Conservation (phyloP, 805 yeast genomes). For the Schwanniomyces pseudopolymorphus region DNA sequence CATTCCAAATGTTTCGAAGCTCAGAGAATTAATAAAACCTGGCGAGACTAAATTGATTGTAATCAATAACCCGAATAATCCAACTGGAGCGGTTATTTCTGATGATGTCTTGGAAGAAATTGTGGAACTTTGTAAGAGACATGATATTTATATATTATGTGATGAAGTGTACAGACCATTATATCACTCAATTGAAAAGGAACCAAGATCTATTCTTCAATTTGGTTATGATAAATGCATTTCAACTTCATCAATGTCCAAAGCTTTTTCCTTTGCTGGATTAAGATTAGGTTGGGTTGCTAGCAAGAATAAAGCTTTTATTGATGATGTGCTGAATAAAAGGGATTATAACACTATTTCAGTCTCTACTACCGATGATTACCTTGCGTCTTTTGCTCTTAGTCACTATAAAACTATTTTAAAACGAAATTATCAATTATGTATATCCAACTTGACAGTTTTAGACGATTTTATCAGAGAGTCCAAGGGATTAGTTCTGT, state of each 20-base stretch:
- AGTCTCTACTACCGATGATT: slow-evolving; percentile 47
- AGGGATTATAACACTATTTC: slow-evolving; percentile 55
- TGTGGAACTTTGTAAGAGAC: slow-evolving; percentile 34
- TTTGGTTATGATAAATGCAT: slow-evolving; percentile 43
- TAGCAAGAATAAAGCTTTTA: slow-evolving; percentile 27
- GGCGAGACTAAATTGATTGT: slow-evolving; percentile 42
- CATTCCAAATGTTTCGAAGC: slow-evolving; percentile 33
- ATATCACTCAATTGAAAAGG: slow-evolving; percentile 38
- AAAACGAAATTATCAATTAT: slow-evolving; percentile 38
- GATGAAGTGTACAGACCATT: slow-evolving; percentile 59
- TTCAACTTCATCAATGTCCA: slow-evolving; percentile 52
- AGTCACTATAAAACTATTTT: slow-evolving; percentile 32
- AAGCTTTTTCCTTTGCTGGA: slow-evolving; percentile 55
- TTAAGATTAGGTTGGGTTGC: slow-evolving; percentile 54
- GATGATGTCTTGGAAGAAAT: slow-evolving; percentile 30
- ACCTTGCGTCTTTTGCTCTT: slow-evolving; percentile 44
- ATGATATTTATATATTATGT: slow-evolving; percentile 37
- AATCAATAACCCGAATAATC: slow-evolving; percentile 50
- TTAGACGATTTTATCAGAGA: slow-evolving; percentile 32
- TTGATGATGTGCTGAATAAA: slow-evolving; percentile 33
- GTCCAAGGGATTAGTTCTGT: slow-evolving; percentile 31
- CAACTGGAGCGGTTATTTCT: slow-evolving; percentile 45
- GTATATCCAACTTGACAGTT: slow-evolving; percentile 34
- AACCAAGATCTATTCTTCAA: slow-evolving; percentile 44
- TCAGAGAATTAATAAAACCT: slow-evolving; percentile 26